Evolutionary conservation across 1,139 yeast species (phyloP).

Genomic region (Blastobotrys capitulatus): DNA sequence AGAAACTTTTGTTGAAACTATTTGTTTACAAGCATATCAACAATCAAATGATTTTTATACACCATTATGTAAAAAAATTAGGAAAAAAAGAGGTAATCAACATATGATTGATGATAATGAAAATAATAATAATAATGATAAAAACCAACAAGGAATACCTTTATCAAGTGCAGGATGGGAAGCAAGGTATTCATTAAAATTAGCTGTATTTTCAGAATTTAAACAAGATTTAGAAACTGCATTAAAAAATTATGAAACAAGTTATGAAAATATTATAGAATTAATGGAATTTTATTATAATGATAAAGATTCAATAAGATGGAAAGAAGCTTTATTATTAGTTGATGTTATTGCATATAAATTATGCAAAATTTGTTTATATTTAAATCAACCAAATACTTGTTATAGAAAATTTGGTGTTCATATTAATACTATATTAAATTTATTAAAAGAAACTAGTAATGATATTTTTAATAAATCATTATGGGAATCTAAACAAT

Average conservation of each 20-base stretch:
- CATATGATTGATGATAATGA: neutral
- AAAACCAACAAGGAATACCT: slow-evolving; percentile 16
- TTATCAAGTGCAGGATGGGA: slow-evolving; percentile 39
- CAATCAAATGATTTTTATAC: slow-evolving; percentile 41
- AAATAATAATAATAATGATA: slow-evolving; percentile 10
- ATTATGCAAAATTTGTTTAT: slow-evolving; percentile 55
- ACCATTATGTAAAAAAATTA: slow-evolving; percentile 35
- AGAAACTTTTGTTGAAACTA: slow-evolving; percentile 36
- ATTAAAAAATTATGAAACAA: slow-evolving; percentile 42
- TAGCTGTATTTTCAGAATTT: slow-evolving; percentile 44
- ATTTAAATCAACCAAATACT: slow-evolving; percentile 52
- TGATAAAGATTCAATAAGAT: slow-evolving; percentile 24
- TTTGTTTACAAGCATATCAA: slow-evolving; percentile 37
- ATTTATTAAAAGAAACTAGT: slow-evolving; percentile 28
- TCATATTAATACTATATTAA: slow-evolving; percentile 48
- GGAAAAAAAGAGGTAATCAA: slow-evolving; percentile 26
- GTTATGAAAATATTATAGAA: slow-evolving; percentile 44
- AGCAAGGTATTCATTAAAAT: slow-evolving; percentile 46
- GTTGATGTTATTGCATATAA: slow-evolving; percentile 60
- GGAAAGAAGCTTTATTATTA: slow-evolving; percentile 44
- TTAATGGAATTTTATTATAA: slow-evolving; percentile 31
- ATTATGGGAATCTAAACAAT: slow-evolving; percentile 40
- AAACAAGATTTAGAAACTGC: slow-evolving; percentile 44
- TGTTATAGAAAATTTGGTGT: slow-evolving; percentile 61
- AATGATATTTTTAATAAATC: slow-evolving; percentile 19